These are phyloP conservation scores for Nothophoma quercina DNA, from an alignment of 2,329 filamentous ascomycete species.

Conservation along the genomic window DNA sequence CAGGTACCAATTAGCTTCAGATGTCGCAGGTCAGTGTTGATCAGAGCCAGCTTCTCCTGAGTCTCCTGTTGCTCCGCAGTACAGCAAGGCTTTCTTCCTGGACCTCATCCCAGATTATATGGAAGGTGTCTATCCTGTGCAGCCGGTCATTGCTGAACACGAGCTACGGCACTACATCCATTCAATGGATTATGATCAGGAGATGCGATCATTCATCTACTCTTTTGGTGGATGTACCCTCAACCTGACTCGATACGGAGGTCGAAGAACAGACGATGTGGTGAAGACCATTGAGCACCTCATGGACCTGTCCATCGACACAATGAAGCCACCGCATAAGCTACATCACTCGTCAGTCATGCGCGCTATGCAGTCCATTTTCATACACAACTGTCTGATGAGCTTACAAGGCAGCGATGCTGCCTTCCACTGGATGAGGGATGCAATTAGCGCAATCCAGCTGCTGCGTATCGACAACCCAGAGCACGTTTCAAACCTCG, in stretches of 20 bases:
- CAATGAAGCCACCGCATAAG: constrained; percentile 48
- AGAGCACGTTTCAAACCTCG: constrained; percentile 42
- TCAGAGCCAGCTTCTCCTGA: constrained; percentile 22
- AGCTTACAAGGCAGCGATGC: constrained; percentile 58
- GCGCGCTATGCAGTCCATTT: constrained; percentile 60
- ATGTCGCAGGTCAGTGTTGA: background rate
- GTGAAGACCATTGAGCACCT: constrained; percentile 43
- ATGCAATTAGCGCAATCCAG: constrained; percentile 55
- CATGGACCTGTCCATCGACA: constrained; percentile 47
- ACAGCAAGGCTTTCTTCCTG: constrained; percentile 48
- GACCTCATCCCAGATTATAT: constrained; percentile 56
- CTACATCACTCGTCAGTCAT: constrained; percentile 55
- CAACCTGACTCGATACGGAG: constrained; percentile 50
- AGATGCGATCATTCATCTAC: constrained; percentile 54
- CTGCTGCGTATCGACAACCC: constrained; percentile 52
- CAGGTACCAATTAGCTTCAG: too few species aligned
- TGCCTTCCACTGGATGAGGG: constrained; percentile 60
- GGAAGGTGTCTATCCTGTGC: constrained; percentile 56
- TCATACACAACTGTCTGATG: constrained; percentile 62
- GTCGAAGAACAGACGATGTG: constrained; percentile 43
- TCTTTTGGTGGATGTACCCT: constrained; percentile 57
- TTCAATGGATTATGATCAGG: constrained; percentile 50
- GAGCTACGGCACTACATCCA: constrained; percentile 49
- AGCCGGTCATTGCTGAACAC: constrained; percentile 54
- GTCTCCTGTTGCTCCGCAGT: constrained; percentile 28